phyloP scores from a whole-genome alignment of 2,329 filamentous ascomycete species.

The Neofusicoccum ribis region DNA sequence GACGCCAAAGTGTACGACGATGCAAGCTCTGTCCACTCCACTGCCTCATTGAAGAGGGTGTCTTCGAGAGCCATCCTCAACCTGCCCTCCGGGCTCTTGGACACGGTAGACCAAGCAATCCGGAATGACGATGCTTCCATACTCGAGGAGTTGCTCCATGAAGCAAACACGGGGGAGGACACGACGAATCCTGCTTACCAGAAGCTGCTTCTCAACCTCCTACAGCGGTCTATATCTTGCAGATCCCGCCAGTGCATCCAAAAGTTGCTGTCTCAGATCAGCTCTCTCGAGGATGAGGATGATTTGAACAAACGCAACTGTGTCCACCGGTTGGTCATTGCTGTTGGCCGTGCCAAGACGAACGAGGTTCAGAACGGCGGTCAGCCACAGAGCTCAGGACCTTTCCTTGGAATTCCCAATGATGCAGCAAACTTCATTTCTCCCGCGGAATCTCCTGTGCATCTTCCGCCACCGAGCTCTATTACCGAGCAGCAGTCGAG shows the following conservation, averaged over 20 bases:
- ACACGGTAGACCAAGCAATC: conserved; percentile 71
- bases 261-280: conserved; percentile 68
- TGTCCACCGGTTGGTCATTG: conserved; percentile 87
- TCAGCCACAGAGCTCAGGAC: conserved; percentile 46
- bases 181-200: conserved; percentile 56
- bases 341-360: conserved; percentile 75
- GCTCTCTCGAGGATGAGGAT: conserved; percentile 77
- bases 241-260: conserved; percentile 69
- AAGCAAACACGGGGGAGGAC: conserved; percentile 56
- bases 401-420: conserved; percentile 42
- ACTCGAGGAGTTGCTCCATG: conserved; percentile 58
- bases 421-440: conserved; percentile 74
- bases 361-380: conserved; percentile 45
- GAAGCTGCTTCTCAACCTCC: conserved; percentile 71
- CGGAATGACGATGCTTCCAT: conserved; percentile 64
- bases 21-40: conserved; percentile 67
- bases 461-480: conserved; percentile 62
- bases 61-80: conserved; percentile 74
- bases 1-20: conserved; percentile 79
- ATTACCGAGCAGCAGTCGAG: conserved; percentile 64
- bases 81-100: conserved; percentile 67
- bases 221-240: conserved; percentile 74
- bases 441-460: conserved; percentile 68
- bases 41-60: conserved; percentile 71
- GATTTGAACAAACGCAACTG: conserved; percentile 95